phyloP scores from a whole-genome alignment of 345 rosid genomes.

The Populus nigra region DNA sequence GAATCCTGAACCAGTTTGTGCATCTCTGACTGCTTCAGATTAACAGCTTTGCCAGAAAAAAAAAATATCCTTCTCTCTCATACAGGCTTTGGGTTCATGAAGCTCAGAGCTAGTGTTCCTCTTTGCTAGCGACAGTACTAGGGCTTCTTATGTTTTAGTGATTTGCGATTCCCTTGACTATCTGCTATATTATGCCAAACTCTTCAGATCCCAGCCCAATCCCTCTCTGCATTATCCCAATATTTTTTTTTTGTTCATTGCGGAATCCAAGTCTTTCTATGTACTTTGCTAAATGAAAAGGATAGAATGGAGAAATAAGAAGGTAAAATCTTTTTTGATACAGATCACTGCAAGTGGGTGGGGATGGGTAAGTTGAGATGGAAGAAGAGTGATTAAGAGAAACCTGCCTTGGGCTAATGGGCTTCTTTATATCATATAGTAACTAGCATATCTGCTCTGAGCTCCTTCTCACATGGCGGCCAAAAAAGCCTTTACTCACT shows the following conservation, averaged over 20 bases:
- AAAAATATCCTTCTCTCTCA: not conserved
- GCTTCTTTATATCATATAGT: not conserved
- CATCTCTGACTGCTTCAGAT: not conserved
- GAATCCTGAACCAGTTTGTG: not conserved
- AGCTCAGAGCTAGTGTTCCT: not conserved
- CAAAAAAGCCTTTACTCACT: not conserved
- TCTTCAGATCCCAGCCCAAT: not conserved
- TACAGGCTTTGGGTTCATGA: not conserved
- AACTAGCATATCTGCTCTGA: not conserved
- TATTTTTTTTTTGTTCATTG: not conserved
- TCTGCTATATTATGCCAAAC: not conserved
- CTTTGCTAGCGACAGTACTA: too few relatives aligned
- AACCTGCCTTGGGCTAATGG: not conserved
- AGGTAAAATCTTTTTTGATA: not conserved
- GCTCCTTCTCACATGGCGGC: not conserved
- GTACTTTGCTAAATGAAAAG: not conserved
- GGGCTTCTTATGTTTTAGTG: not conserved
- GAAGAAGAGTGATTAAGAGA: not conserved
- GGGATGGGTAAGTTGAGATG: not conserved
- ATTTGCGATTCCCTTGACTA: not conserved
- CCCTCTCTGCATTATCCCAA: not conserved
- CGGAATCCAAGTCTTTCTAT: not conserved
- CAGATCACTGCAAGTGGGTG: not conserved
- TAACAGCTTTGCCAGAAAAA: not conserved
- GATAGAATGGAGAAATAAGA: not conserved